Evolutionary conservation across 768 basidiomycete genomes (phyloP).

Genomic region (Lentinula aciculospora): DNA sequence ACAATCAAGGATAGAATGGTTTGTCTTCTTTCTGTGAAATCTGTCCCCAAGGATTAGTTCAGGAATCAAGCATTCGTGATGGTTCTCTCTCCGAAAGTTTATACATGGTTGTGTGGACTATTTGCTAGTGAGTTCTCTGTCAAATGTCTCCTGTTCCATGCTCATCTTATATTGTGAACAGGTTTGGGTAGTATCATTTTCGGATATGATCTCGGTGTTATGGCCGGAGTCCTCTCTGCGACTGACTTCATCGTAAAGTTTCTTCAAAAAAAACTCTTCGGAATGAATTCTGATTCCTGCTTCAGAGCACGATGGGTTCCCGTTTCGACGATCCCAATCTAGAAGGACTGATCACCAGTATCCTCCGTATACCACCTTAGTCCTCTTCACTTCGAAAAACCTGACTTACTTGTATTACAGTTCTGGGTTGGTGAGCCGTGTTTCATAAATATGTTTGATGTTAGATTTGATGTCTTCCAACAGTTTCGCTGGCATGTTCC

Average conservation of each 20-base stretch:
- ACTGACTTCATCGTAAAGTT: slow-evolving; percentile 27
- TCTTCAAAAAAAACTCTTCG: background rate
- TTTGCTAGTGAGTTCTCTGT: slow-evolving; percentile 31
- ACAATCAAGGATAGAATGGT: background rate
- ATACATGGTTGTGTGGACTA: slow-evolving; percentile 48
- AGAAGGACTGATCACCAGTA: slow-evolving; percentile 34
- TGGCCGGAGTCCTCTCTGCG: slow-evolving; percentile 38
- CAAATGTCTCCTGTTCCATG: background rate
- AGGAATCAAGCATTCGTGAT: slow-evolving; percentile 14
- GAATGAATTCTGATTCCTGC: background rate
- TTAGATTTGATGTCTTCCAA: background rate
- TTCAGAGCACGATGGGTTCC: slow-evolving; percentile 29
- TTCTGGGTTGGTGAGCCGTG: slow-evolving; percentile 28
- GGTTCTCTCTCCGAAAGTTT: slow-evolving; percentile 39
- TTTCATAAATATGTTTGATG: background rate
- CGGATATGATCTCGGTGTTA: slow-evolving; percentile 43
- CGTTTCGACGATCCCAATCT: slow-evolving; percentile 28
- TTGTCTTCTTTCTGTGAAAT: background rate
- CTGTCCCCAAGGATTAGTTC: background rate
- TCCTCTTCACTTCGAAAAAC: background rate
- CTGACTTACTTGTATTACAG: slow-evolving; percentile 13
- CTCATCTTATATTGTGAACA: slow-evolving; percentile 8
- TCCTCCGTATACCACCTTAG: slow-evolving; percentile 25
- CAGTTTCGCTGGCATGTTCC: slow-evolving; percentile 39
- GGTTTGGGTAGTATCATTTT: slow-evolving; percentile 27